A percentile compares a stretch with the other conserved stretches of the same genome.
These are phyloP conservation scores for Barbarea vulgaris DNA, from an alignment of 345 rosid species.

Conservation along the genomic window DNA sequence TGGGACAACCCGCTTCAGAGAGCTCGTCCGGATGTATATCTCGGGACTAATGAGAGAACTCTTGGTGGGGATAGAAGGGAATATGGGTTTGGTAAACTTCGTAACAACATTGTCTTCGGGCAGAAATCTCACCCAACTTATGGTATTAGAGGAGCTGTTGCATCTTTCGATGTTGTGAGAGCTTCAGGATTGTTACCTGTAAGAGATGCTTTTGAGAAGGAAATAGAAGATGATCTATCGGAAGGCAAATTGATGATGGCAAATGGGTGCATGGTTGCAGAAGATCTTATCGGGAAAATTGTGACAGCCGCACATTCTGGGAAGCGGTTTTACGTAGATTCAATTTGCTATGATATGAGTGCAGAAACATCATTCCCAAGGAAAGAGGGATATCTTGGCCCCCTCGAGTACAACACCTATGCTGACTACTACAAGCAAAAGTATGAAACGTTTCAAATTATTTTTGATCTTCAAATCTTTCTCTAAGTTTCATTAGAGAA, in stretches of 20 bases:
- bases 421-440: conserved; percentile 95
- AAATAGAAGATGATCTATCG: conserved; percentile 42
- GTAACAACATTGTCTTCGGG: conserved; percentile 82
- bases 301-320: conserved; percentile 99
- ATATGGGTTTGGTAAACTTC: conserved; percentile 95
- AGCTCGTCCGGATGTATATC: conserved; percentile 98
- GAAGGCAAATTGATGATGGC: conserved; percentile 82
- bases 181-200: conserved; percentile 87
- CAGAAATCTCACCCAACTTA: conserved; percentile 96
- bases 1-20: conserved; percentile 98
- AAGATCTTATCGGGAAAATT: conserved; percentile 79
- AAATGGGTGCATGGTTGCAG: conserved; percentile 57
- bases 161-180: conserved; percentile 86
- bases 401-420: conserved; percentile 89
- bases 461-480: background rate
- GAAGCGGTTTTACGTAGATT: conserved; percentile 95
- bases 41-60: conserved; percentile 96
- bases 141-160: conserved; percentile 98
- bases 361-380: conserved; percentile 95
- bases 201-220: conserved; percentile 54
- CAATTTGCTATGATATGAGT: conserved; percentile 84
- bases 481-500: conserved; percentile 8
- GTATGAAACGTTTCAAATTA: conserved; percentile 45
- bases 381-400: conserved; percentile 99
- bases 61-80: conserved; percentile 99